Conservation (phyloP, 2,329 filamentous ascomycete species). For the Clathrospora elynae region DNA sequence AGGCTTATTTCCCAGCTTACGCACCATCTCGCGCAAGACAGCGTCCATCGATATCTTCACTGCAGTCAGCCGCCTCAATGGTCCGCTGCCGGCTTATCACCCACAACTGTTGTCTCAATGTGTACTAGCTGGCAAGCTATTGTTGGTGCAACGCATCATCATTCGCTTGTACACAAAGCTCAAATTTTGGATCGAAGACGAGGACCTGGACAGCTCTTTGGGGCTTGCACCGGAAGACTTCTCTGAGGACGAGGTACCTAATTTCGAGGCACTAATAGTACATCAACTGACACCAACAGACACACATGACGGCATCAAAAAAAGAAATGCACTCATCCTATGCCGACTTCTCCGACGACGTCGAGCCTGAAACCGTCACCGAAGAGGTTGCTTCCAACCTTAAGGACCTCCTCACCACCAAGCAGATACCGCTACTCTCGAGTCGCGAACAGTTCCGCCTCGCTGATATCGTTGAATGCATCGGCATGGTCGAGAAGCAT, state of each 20-base stretch:
- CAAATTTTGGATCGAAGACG: constrained; percentile 82
- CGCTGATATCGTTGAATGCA: constrained; percentile 82
- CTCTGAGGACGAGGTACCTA: constrained; percentile 52
- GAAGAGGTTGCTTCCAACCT: constrained; percentile 72
- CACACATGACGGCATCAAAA: constrained; percentile 49
- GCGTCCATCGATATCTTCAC: constrained; percentile 75
- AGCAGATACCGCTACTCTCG: constrained; percentile 79
- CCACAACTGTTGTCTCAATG: constrained; percentile 89
- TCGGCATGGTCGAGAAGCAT: constrained; percentile 82
- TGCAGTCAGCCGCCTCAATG: constrained; percentile 81
- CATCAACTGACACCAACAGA: constrained; percentile 26
- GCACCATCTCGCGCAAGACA: constrained; percentile 55
- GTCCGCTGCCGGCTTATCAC: constrained; percentile 86
- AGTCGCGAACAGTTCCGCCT: constrained; percentile 85
- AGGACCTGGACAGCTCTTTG: constrained; percentile 77
- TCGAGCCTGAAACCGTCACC: constrained; percentile 68
- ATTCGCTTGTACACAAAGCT: constrained; percentile 73
- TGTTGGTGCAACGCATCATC: constrained; percentile 73
- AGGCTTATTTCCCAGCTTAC: constrained; percentile 62
- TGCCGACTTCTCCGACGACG: constrained; percentile 57
- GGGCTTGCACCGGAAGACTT: constrained; percentile 60
- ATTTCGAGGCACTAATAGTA: rapidly evolving
- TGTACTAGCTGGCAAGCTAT: constrained; percentile 77
- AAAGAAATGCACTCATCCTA: constrained; percentile 60
- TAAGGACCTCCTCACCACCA: constrained; percentile 74